phyloP scores from a whole-genome alignment of 139 green algal genomes.

The Limnomonas spitsbergensis region DNA sequence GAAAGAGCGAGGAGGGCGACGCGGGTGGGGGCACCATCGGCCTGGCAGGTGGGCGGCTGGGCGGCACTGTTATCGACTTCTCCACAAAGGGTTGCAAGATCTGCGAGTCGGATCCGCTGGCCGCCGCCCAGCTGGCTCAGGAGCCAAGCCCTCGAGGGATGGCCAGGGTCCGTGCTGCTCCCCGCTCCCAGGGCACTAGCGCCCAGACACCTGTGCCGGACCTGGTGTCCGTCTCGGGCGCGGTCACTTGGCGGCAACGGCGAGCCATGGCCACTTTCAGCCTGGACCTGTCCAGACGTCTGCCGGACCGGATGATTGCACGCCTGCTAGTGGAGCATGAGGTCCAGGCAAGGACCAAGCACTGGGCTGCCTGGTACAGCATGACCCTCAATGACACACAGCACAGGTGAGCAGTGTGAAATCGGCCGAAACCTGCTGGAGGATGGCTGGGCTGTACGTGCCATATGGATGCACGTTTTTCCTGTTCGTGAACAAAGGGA shows the following conservation, averaged over 20 bases:
- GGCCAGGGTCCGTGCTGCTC: no score
- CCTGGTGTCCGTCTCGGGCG: neutral
- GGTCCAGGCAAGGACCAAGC: neutral
- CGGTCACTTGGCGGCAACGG: neutral
- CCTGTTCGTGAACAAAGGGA: no score
- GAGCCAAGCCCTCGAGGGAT: no score
- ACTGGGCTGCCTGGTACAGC: neutral
- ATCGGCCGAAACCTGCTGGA: no score
- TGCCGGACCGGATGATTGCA: slow-evolving; percentile 5
- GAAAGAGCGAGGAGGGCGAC: neutral
- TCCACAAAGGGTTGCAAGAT: neutral
- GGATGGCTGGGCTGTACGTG: no score
- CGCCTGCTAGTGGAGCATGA: slow-evolving; percentile 23
- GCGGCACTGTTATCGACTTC: neutral
- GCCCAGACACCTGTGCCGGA: no score
- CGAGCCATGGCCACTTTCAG: neutral
- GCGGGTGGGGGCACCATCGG: neutral
- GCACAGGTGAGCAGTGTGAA: slow-evolving; percentile 9
- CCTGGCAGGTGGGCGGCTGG: neutral
- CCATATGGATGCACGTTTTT: no score
- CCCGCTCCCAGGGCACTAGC: no score
- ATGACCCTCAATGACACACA: neutral
- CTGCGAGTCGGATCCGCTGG: neutral
- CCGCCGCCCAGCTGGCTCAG: no score
- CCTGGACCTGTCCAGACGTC: slow-evolving; percentile 5